Percentiles rank a stretch among this genome's conserved stretches.
Conservation (phyloP, 352 stramenopile genomes). For the Blastocystis sp. region DNA sequence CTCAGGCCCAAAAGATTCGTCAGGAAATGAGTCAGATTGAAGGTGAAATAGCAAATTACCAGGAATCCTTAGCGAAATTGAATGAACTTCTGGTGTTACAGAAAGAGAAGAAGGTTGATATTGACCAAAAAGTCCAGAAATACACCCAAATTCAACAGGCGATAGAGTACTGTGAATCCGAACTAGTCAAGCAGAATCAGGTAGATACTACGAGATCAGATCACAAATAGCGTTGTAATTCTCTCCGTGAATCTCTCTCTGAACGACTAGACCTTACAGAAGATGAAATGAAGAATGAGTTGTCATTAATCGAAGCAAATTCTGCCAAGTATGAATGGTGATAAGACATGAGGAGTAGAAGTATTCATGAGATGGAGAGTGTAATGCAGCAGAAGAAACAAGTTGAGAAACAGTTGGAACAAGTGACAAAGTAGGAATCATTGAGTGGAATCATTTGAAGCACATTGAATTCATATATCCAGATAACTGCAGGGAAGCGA, state of each 20-base stretch:
- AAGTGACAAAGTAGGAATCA: neutral
- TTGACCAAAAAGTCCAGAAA: conserved; percentile 69
- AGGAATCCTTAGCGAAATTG: conserved; percentile 68
- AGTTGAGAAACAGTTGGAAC: neutral
- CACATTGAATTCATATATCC: neutral
- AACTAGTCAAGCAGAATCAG: neutral
- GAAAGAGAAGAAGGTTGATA: conserved; percentile 66
- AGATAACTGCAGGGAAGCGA: neutral
- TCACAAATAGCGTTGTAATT: neutral
- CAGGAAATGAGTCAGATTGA: conserved; percentile 62
- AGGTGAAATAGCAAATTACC: conserved; percentile 64
- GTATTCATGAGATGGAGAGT: conserved; percentile 61
- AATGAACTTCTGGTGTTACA: conserved; percentile 67
- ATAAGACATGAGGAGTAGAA: neutral
- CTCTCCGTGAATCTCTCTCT: neutral
- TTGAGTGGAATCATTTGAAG: neutral
- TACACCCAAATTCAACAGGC: conserved; percentile 57
- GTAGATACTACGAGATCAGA: conserved; percentile 5
- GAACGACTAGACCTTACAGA: neutral
- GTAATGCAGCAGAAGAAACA: conserved; percentile 34
- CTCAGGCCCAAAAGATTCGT: conserved; percentile 66
- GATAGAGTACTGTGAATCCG: neutral
- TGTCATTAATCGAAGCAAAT: neutral
- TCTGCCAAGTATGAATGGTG: neutral
- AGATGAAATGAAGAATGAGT: neutral